Evolutionary conservation across 306 rosid genomes (phyloP), one percentile per base, ranked within the genome.

Genomic region (Mucuna pruriens): DNA sequence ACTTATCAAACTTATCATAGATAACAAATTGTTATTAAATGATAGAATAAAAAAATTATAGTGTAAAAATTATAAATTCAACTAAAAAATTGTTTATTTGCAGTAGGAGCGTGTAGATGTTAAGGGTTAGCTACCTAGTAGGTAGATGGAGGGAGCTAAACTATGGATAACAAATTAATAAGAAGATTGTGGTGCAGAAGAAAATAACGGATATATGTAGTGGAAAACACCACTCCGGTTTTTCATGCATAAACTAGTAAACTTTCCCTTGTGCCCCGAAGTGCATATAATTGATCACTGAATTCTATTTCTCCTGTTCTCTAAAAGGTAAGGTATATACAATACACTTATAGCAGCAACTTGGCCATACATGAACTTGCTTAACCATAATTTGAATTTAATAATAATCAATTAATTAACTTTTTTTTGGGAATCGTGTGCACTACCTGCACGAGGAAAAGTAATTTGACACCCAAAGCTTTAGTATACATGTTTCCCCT

Each of bases 211-310:
- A 46, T 23, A 57, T n/a, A 60, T 44, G 5, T 76, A 65, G 90
- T 83, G 91, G 89, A 76, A 71, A 88, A 88, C 94, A 86, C 84
- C 94, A 86, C 89, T 92, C 97, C 94, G 91, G 90, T 72, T 85
- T 90, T 91, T 87, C 73, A 55, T 92, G 85, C 85, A 46, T 48
- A 16, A 72, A 60, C 38, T 15, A 8, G 46, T 31, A 29, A 81
- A 39, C 70, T 73, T 84, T 46, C 77, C 79, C 77, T 76, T 82
- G 29, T 71, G 82, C 76, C 44, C 71, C 16, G 11, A 25, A 55
- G 4, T 1, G 15, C 83, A 26, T 68, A 84, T 84, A 57, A 57
- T 38, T 71, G 76, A 77, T 16, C 39, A 45, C 6, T 60, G 7
- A 36, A 10, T 19, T 20, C 3, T 61, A 1, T 74, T 19, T 34